phyloP scores from a whole-genome alignment of 1,284 basidiomycete genomes.

The Sanguinoderma infundibulare region DNA sequence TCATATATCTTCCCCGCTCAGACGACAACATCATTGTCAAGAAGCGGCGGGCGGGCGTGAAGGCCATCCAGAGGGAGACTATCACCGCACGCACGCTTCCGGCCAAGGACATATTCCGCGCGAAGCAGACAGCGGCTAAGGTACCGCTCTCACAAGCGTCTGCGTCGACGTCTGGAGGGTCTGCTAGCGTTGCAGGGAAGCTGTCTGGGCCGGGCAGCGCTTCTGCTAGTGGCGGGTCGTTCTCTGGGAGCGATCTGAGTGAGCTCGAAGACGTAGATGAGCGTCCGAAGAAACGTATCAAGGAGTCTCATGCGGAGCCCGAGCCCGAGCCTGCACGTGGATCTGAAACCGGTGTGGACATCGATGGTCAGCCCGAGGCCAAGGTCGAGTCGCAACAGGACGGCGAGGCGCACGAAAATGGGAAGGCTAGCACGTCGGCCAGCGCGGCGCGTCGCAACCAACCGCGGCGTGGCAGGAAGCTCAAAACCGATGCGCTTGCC shows the following conservation, averaged over 20 bases:
- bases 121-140: conserved; percentile 18
- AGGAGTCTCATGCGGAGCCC: neutral
- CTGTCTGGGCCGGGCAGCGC: conserved; percentile 14
- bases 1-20: conserved; percentile 57
- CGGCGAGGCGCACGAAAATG: neutral
- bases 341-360: neutral
- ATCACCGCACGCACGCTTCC: conserved; percentile 35
- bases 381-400: neutral
- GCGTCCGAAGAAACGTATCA: conserved; percentile 22
- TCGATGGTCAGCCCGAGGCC: neutral
- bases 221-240: conserved; percentile 18
- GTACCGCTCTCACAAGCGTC: conserved; percentile 30
- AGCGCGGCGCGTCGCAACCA: conserved; percentile 1
- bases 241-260: conserved; percentile 28
- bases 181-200: conserved; percentile 13
- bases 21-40: conserved; percentile 33
- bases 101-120: conserved; percentile 2
- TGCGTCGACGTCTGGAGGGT: conserved; percentile 24
- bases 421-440: neutral
- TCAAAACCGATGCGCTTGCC: conserved; percentile 43
- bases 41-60: conserved; percentile 13
- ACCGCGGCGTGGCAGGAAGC: conserved; percentile 33
- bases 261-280: conserved; percentile 23
- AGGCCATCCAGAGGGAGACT: conserved; percentile 28
- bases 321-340: neutral